Percentiles rank a stretch among this genome's conserved stretches.
Evolutionary conservation across 305 asterid species (phyloP).

Genomic region (Fraxinus dipetala): DNA sequence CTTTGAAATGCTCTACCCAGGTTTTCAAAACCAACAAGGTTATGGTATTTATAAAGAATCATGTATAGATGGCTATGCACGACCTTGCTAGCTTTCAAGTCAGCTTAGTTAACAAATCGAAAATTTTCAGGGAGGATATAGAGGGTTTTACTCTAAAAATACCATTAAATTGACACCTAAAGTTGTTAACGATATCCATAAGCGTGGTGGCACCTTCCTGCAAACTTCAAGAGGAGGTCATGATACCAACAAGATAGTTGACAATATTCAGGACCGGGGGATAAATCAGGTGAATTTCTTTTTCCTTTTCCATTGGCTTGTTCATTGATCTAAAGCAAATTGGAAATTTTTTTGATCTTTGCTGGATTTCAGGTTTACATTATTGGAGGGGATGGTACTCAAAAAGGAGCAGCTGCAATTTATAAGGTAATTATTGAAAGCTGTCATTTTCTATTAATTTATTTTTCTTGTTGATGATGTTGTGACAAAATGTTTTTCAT

Average conservation of each 20-base stretch:
- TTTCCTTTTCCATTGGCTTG: background rate
- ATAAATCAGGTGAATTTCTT: conserved; percentile 66
- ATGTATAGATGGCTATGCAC: background rate
- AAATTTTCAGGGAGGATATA: conserved; percentile 77
- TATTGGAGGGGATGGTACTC: conserved; percentile 98
- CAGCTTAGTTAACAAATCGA: background rate
- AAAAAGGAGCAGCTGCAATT: conserved; percentile 88
- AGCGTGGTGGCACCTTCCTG: conserved; percentile 92
- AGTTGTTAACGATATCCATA: conserved; percentile 78
- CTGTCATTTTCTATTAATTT: conserved; percentile 18
- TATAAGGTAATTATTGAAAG: conserved; percentile 49
- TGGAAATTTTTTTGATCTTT: background rate
- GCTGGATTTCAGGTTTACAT: conserved; percentile 69
- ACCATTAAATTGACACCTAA: conserved; percentile 74
- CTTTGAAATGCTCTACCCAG: background rate
- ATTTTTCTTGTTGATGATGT: conserved; percentile 13
- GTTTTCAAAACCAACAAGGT: conserved; percentile 4
- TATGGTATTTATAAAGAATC: conserved; percentile 3
- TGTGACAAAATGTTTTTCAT: conserved; percentile 4
- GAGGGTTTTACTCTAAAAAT: conserved; percentile 89
- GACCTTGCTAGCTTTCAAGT: background rate
- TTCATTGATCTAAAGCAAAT: background rate
- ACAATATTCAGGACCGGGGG: conserved; percentile 89
- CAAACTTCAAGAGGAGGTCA: conserved; percentile 96
- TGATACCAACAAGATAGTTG: conserved; percentile 90